Conservation (phyloP, 2,329 filamentous ascomycete genomes). For the Nigrospora sphaerica region DNA sequence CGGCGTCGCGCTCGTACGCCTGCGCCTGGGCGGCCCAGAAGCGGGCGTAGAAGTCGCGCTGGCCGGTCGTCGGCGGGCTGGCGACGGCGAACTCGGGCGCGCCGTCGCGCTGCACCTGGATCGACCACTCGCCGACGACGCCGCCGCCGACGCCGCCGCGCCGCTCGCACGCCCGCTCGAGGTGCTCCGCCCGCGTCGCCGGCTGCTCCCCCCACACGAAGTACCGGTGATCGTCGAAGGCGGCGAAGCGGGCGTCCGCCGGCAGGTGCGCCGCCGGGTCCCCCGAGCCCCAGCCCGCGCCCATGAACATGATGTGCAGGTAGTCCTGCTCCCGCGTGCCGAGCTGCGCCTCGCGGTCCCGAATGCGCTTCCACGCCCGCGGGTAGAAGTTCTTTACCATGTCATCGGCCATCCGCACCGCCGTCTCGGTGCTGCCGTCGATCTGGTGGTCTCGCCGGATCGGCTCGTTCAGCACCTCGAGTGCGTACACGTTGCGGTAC, state of each 20-base stretch:
- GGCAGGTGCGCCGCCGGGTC: conserved; percentile 33
- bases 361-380: conserved; percentile 33
- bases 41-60: conserved; percentile 42
- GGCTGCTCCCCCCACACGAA: conserved; percentile 38
- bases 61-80: conserved; percentile 25
- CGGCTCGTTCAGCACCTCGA: conserved; percentile 46
- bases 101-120: conserved; percentile 42
- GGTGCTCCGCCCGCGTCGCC: conserved; percentile 29
- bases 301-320: conserved; percentile 35
- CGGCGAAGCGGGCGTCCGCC: conserved; percentile 24
- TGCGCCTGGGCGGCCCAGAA: conserved; percentile 52
- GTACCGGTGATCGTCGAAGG: conserved; percentile 20
- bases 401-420: conserved; percentile 4
- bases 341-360: conserved; percentile 32
- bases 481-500: conserved; percentile 42
- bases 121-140: conserved; percentile 52
- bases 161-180: conserved; percentile 33
- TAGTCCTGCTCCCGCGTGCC: conserved; percentile 26
- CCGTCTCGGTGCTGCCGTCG: conserved; percentile 18
- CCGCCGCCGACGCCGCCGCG: conserved; percentile 31
- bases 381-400: conserved; percentile 38
- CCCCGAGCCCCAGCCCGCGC: conserved; percentile 39
- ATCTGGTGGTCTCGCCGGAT: conserved; percentile 12
- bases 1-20: conserved; percentile 42
- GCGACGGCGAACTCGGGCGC: conserved; percentile 32